Percentiles rank a stretch among this genome's conserved stretches.
These are phyloP conservation scores for Oryza coarctata DNA, from an alignment of 176 grass and related monocot genomes.

Conservation along the genomic window DNA sequence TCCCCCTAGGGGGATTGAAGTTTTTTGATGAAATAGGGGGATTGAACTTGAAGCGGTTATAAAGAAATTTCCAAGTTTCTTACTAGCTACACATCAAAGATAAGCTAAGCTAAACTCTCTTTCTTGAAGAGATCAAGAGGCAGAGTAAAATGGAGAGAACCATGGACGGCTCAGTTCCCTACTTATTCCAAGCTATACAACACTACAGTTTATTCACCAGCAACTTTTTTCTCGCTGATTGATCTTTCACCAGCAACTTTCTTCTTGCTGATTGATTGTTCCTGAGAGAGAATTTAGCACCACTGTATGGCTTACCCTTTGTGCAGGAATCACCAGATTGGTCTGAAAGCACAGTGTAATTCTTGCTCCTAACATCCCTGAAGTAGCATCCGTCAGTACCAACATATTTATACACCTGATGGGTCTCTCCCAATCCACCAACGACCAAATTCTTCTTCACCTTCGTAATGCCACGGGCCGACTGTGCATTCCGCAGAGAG, in stretches of 20 bases:
- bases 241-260: conserved; percentile 12
- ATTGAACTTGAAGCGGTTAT: not conserved
- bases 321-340: conserved; percentile 46
- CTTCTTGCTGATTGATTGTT: conserved; percentile 1
- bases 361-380: conserved; percentile 60
- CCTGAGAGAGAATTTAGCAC: not conserved
- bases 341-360: conserved; percentile 58
- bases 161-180: not conserved
- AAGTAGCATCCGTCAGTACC: conserved; percentile 58
- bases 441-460: conserved; percentile 56
- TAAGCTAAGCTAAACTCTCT: not conserved
- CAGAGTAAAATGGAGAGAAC: not conserved
- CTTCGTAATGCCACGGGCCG: conserved; percentile 34
- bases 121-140: conserved; percentile 9
- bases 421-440: conserved; percentile 39
- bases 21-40: too few species aligned
- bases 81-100: conserved; percentile 1
- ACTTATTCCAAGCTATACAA: not conserved
- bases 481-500: conserved; percentile 48
- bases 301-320: conserved; percentile 1
- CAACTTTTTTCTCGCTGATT: not conserved
- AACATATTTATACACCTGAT: conserved; percentile 52
- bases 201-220: conserved; percentile 10
- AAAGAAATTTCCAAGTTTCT: not conserved
- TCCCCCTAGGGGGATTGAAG: not conserved